Percentiles rank a stretch among this genome's conserved stretches.
Conservation (phyloP, 257 asterid species). For the Handroanthus guayacan region DNA sequence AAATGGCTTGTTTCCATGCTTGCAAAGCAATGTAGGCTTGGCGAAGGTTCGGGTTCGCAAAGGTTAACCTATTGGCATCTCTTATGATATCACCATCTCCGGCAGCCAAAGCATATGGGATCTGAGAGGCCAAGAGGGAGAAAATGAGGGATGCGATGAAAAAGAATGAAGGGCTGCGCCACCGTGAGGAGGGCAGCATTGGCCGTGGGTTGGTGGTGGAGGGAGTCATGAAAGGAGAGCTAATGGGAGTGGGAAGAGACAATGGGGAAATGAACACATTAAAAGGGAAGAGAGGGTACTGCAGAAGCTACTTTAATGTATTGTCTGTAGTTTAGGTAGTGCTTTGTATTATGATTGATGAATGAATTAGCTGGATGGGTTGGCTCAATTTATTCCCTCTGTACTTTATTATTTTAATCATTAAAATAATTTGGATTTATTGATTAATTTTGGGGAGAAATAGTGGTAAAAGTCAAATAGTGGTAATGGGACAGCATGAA, state of each 20-base stretch:
- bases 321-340: slow-evolving; percentile 18
- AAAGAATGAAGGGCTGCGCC: slow-evolving; percentile 33
- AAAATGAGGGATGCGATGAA: slow-evolving; percentile 29
- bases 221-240: slow-evolving; percentile 37
- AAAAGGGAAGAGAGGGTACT: slow-evolving; percentile 32
- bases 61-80: slow-evolving; percentile 37
- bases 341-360: background rate
- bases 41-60: slow-evolving; percentile 53
- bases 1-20: slow-evolving; percentile 57
- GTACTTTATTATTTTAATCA: slow-evolving; percentile 8
- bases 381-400: slow-evolving; percentile 49
- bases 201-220: slow-evolving; percentile 32
- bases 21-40: slow-evolving; percentile 65
- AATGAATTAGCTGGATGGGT: slow-evolving; percentile 18
- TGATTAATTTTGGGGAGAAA: background rate
- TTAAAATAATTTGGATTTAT: background rate
- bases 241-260: slow-evolving; percentile 16
- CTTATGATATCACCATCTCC: slow-evolving; percentile 22
- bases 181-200: slow-evolving; percentile 43
- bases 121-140: slow-evolving; percentile 32
- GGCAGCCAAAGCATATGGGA: slow-evolving; percentile 34
- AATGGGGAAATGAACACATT: slow-evolving; percentile 41
- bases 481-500: slow-evolving; percentile 40
- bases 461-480: slow-evolving; percentile 11
- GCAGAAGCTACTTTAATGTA: slow-evolving; percentile 17